Conservation (phyloP, 208 protist species). For the Giardia muris region DNA sequence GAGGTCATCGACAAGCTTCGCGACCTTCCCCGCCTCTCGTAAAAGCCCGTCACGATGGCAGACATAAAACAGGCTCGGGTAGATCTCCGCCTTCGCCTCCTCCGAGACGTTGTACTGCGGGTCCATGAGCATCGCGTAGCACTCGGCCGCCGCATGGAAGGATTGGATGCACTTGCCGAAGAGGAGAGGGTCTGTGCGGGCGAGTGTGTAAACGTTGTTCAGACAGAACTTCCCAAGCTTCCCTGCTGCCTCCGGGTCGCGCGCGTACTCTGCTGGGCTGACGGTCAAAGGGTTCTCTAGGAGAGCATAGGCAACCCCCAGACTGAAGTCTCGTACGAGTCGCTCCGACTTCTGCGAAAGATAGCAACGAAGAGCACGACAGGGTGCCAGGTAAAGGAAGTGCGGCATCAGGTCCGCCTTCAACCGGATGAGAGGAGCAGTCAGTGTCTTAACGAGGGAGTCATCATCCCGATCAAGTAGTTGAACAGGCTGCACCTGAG, state of each 20-base stretch:
- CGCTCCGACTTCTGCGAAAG: not conserved
- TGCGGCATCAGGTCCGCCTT: not conserved
- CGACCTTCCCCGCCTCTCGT: not conserved
- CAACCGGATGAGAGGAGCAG: not conserved
- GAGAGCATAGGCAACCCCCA: not conserved
- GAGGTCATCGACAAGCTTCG: not conserved
- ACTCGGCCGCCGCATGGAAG: not conserved
- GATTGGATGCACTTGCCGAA: not conserved
- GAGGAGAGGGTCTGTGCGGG: not conserved
- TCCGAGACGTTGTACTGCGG: not conserved
- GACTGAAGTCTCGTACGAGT: not conserved
- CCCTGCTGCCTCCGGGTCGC: not conserved
- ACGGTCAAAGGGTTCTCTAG: not conserved
- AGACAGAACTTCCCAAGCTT: not conserved
- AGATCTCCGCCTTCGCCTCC: not conserved
- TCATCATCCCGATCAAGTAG: not conserved
- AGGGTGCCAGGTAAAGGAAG: not conserved
- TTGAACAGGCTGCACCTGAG: not conserved
- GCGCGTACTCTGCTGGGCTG: not conserved
- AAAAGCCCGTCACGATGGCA: not conserved
- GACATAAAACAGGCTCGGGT: not conserved
- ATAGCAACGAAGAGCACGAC: not conserved
- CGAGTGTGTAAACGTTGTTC: not conserved
- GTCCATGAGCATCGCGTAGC: not conserved
- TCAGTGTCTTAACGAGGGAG: not conserved